Conservation (phyloP, 2,329 filamentous ascomycete genomes). For the Fusarium subglutinans region DNA sequence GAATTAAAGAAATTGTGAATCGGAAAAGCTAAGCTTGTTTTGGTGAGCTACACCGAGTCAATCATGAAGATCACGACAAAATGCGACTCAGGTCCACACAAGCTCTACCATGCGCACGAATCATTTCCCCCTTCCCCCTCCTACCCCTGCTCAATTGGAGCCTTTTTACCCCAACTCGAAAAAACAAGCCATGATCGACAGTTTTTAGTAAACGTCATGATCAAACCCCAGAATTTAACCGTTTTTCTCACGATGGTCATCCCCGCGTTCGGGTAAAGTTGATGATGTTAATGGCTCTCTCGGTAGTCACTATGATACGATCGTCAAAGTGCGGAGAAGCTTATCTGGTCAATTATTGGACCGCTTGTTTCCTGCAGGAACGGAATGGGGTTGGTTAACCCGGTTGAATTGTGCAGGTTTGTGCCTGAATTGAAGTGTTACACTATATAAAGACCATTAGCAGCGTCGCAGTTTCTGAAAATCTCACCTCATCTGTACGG, state of each 20-base stretch:
- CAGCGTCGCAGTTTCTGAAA: background rate
- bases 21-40: slow-evolving; percentile 7
- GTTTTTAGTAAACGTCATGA: slow-evolving; percentile 16
- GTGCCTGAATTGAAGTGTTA: background rate
- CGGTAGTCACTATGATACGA: slow-evolving; percentile 15
- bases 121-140: background rate
- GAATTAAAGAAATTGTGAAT: slow-evolving; percentile 4
- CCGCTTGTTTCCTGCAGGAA: slow-evolving; percentile 21
- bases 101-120: slow-evolving; percentile 27
- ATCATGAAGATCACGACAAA: slow-evolving; percentile 1
- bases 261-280: slow-evolving; percentile 26
- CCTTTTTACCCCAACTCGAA: slow-evolving; percentile 3
- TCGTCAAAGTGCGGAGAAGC: slow-evolving; percentile 30
- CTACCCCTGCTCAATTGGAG: background rate
- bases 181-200: slow-evolving; percentile 21
- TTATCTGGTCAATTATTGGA: slow-evolving; percentile 5
- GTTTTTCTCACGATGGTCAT: background rate
- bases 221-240: slow-evolving; percentile 21
- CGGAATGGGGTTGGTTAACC: background rate
- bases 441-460: background rate
- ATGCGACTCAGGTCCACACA: slow-evolving; percentile 16
- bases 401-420: background rate
- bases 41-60: slow-evolving; percentile 3
- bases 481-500: background rate
- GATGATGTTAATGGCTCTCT: background rate